Conservation (phyloP, 495 filamentous ascomycete genomes). For the Penicillium maclennaniae region DNA sequence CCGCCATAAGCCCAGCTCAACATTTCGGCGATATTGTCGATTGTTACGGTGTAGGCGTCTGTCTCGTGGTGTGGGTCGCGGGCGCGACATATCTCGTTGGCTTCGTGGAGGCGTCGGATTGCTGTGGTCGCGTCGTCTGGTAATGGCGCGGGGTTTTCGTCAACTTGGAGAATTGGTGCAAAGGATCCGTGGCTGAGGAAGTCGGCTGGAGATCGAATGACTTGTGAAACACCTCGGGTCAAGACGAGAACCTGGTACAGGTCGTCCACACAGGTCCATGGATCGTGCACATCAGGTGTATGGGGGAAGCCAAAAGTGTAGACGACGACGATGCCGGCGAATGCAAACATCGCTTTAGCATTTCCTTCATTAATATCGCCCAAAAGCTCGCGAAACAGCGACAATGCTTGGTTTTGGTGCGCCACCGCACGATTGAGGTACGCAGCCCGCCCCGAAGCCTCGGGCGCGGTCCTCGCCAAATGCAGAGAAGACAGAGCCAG, state of each 20-base stretch:
- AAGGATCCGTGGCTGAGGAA: constrained; percentile 28
- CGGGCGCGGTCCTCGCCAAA: constrained; percentile 32
- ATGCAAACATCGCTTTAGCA: constrained; percentile 50
- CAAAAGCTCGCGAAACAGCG: constrained; percentile 41
- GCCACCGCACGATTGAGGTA: constrained; percentile 41
- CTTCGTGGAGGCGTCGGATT: constrained; percentile 26
- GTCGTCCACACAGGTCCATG: constrained; percentile 37
- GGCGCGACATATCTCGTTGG: constrained; percentile 25
- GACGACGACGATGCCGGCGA: constrained; percentile 46
- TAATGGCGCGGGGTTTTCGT: constrained; percentile 17
- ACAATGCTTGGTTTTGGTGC: constrained; percentile 47
- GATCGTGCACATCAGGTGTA: constrained; percentile 32
- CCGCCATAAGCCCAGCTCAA: constrained; percentile 26
- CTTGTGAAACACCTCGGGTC: constrained; percentile 43
- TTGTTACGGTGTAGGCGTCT: constrained; percentile 29
- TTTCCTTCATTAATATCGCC: constrained; percentile 40
- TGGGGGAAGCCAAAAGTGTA: constrained; percentile 50
- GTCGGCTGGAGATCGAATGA: constrained; percentile 30
- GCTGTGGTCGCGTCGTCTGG: constrained; percentile 18
- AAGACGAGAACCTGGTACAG: constrained; percentile 42
- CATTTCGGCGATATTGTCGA: constrained; percentile 33
- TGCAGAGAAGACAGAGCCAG: constrained; percentile 48
- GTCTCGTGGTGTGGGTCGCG: constrained; percentile 31
- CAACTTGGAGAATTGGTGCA: constrained; percentile 28
- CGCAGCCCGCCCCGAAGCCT: constrained; percentile 16